Evolutionary conservation across 495 filamentous ascomycete genomes (phyloP).

Genomic region (Tuber melanosporum): DNA sequence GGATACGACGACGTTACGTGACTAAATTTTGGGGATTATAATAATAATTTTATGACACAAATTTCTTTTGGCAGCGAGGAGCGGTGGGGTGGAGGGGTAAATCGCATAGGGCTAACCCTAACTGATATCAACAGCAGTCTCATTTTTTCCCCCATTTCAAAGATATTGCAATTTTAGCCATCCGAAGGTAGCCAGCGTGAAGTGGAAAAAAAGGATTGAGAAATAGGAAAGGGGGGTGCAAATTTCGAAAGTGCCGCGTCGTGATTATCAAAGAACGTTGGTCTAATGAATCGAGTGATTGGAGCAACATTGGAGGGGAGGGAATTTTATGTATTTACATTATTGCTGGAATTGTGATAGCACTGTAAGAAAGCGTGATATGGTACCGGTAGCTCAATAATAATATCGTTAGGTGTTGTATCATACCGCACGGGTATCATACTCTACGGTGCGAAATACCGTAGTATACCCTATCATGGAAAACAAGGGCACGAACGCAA

Average conservation of each 20-base stretch:
- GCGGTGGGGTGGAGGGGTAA: not conserved
- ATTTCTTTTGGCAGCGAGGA: not conserved
- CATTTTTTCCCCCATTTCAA: not conserved
- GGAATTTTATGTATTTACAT: not conserved
- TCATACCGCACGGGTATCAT: not conserved
- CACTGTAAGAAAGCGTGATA: not conserved
- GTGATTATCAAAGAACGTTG: not conserved
- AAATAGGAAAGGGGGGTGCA: not conserved
- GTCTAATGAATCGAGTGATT: not conserved
- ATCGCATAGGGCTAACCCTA: conserved; percentile 1
- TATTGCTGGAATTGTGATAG: not conserved
- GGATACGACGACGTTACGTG: not conserved
- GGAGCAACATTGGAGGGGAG: not conserved
- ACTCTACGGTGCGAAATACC: not conserved
- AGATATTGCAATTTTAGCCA: not conserved
- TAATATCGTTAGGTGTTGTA: not conserved
- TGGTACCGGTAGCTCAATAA: not conserved
- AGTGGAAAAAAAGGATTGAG: not conserved
- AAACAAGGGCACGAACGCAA: not conserved
- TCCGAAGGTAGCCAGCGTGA: not conserved
- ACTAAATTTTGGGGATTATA: too few relatives aligned
- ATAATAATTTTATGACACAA: not conserved
- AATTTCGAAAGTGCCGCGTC: not conserved
- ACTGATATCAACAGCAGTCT: not conserved
- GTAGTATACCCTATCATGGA: not conserved